Evolutionary conservation across 2,329 filamentous ascomycete genomes (phyloP).

Genomic region (Zalaria sp.): DNA sequence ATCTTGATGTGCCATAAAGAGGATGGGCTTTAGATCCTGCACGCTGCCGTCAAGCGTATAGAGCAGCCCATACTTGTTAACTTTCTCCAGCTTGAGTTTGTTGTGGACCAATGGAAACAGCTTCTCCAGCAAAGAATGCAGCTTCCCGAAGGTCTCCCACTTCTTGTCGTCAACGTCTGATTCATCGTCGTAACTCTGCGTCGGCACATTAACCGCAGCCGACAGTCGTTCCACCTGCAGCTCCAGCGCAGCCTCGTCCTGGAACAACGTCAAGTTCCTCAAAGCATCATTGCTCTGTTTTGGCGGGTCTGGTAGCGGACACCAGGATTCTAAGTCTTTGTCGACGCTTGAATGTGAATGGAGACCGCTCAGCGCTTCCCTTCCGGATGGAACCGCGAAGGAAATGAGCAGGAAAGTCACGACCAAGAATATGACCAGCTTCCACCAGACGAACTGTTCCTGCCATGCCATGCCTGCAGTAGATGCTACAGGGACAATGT

Average conservation of each 20-base stretch:
- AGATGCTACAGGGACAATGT: too few species aligned
- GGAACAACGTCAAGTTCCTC: background rate
- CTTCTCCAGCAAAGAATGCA: constrained; percentile 35
- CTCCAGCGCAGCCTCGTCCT: background rate
- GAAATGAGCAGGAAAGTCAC: constrained; percentile 1
- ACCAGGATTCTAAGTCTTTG: constrained; percentile 1
- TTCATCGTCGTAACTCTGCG: constrained; percentile 42
- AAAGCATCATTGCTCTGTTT: background rate
- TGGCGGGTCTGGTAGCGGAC: constrained; percentile 1
- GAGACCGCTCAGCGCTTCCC: background rate
- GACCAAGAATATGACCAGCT: constrained; percentile 2
- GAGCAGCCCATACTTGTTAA: constrained; percentile 46
- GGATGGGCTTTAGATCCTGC: constrained; percentile 35
- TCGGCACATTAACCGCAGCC: constrained; percentile 39
- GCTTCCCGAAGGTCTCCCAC: constrained; percentile 44
- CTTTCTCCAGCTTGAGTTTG: constrained; percentile 34
- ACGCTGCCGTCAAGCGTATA: constrained; percentile 44
- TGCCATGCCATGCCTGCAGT: constrained; percentile 1
- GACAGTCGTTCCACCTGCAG: constrained; percentile 22
- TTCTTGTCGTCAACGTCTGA: constrained; percentile 39
- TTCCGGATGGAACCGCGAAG: background rate
- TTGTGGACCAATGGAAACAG: constrained; percentile 39
- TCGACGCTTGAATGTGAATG: background rate
- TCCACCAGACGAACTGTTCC: constrained; percentile 3
- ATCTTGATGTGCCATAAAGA: constrained; percentile 52